These are phyloP conservation scores for Scheffersomyces cryptocercus DNA, from an alignment of 1,139 yeast genomes.

Conservation along the genomic window DNA sequence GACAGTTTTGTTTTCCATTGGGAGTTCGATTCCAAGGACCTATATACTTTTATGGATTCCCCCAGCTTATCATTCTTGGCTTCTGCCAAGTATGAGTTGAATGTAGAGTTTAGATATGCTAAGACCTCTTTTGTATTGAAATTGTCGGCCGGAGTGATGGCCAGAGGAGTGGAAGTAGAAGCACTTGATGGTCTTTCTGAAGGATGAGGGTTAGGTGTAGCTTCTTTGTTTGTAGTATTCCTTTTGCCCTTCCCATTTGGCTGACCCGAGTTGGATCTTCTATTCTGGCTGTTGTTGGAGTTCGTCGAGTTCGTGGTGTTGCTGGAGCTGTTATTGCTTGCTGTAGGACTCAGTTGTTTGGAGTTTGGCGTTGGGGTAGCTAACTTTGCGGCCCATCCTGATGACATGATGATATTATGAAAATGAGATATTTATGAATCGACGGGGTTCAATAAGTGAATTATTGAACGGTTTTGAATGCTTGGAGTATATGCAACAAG, in stretches of 20 bases:
- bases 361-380: slow-evolving; percentile 5
- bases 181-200: neutral
- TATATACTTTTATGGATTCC: slow-evolving; percentile 17
- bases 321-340: neutral
- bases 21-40: slow-evolving; percentile 23
- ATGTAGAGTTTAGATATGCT: slow-evolving; percentile 16
- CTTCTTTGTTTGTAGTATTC: too few relatives aligned
- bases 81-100: slow-evolving; percentile 14
- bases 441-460: neutral
- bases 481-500: too few relatives aligned
- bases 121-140: slow-evolving; percentile 19
- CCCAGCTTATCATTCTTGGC: slow-evolving; percentile 20
- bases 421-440: neutral
- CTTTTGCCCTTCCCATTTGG: too few relatives aligned
- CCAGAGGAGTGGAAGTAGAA: slow-evolving; percentile 1
- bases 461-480: too few relatives aligned
- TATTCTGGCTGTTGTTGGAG: neutral
- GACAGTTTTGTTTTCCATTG: slow-evolving; percentile 20
- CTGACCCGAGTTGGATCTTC: too few relatives aligned
- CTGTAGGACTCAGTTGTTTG: neutral
- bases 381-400: slow-evolving; percentile 19
- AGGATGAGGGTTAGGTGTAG: too few relatives aligned
- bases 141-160: too few relatives aligned
- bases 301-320: neutral
- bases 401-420: slow-evolving; percentile 8